Evolutionary conservation across 495 filamentous ascomycete genomes (phyloP), one percentile per base, ranked within the genome.

Genomic region (Wilcoxina mikolae): DNA sequence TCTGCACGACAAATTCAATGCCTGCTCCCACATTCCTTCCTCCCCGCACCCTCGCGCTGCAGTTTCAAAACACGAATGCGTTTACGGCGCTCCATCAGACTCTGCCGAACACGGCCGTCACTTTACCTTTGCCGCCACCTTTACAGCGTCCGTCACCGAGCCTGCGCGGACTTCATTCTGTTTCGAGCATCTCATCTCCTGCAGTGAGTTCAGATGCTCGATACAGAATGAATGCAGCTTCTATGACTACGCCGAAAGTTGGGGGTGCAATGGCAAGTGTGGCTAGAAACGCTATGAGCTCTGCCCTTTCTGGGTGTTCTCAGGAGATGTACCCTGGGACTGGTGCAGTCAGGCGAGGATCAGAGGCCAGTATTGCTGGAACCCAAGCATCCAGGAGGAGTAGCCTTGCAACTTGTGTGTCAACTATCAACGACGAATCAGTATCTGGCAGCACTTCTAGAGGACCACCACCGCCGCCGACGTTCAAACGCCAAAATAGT

Each of bases 161-260:
- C 3, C 46, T 28, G 12, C 46, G 46, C n/a, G 82, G 85, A 62
- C 74, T 75, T 29, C 76, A 76, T 59, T 82, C 86, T 62, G 74
- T 75, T 29, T 76, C 76, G 58, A 75, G 77, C 68, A 80, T 79
- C 63, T 78, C 73, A 71, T 93, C 89, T 83, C 90, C 90, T 85
- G 88, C 89, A 72, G 89, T 74, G 84, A 83, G 84, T 83, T 74
- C 76, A 69, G 72, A 72, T 64, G 73, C 68, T 67, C 72, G 72
- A 61, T 10, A 20, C 39, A 43, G 39, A 43, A 5, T 20, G 17
- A 43, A 43, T 70, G 74, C 44, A 59, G 60, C 53, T 65, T 66
- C 20, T 70, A 68, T 53, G 31, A 35, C 43, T 2, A 58, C 51
- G 49, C 3, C 56, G 35, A n/a, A 24, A 4, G 35, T 67, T 66